Evolutionary conservation across 345 rosid species (phyloP), one percentile per base, ranked within the genome.

Genomic region (Syzygium jambos): DNA sequence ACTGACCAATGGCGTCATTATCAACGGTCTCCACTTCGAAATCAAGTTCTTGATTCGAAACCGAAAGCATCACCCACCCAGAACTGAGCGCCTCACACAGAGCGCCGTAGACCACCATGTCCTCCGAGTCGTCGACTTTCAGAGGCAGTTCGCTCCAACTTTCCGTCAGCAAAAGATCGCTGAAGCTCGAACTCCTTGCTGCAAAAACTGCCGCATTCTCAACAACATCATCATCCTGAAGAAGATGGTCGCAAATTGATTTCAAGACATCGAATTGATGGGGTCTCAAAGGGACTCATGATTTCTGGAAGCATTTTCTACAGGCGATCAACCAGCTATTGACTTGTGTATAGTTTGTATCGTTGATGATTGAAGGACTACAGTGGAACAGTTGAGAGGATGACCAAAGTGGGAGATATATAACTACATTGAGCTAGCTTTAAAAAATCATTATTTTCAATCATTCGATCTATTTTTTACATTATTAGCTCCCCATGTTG

Each of bases 121-220:
- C 93, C 55, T 91, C 93, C 3, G 92, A 90, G 84, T 92, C 92
- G 38, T 92, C 89, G 41, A 88, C 86, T 83, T 89, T 78, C 22
- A 90, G 85, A 3, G 92, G 92, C 77, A 91, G 86, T 22, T 91
- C 92, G 49, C 92, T 91, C 94, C 94, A 92, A 2, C 85, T 92
- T 23, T 91, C 94, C 7, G 91, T 65, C 23, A 88, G 86, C 86
- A 89, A 88, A 87, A 89, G 86, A 41, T 90, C 89, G 84, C 91
- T 49, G 63, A 92, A 91, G 88, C 93, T 92, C 30, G 91, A 68
- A 49, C 85, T 89, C 90, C 94, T 65, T 6, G 78, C 6, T 6
- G 43, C 78, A 65, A 30, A 65, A 30, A 30, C 78, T 2, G 22
- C 5, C 0, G 78, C 43, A 65, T 65, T 30, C 78, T 65, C 43